Base-by-base conservation (phyloP, 2,329 filamentous ascomycete species). In the Epichloe aotearoae region DNA sequence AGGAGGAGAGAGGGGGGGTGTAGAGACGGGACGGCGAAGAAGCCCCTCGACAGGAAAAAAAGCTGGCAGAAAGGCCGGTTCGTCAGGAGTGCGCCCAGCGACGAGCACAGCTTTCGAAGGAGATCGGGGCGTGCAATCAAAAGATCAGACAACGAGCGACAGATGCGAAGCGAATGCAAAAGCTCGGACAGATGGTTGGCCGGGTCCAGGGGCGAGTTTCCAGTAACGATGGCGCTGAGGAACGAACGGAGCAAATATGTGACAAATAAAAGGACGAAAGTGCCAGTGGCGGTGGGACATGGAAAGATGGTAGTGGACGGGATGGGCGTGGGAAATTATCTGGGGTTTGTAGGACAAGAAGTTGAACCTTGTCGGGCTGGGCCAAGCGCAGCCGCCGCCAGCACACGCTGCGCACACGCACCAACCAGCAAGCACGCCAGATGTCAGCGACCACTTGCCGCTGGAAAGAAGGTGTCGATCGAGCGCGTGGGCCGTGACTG, bases 321-420 rank as follows among this genome's bases (percentile, higher is more conserved):
- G 30, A 54, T 26, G 50, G 56, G 53, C 49, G 55, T 56, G 56
- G 58, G 57, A 59, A 53, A 59, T 55, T 49, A 53, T 58, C 57
- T 57, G 57, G 57, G 57, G 56, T 58, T 53, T 49, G 57, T 57
- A 55, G 56, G 55, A 58, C 56, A 55, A 54, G 39, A 47, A 50
- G 52, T 39, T 51, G 44, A 47, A 51, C 48, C 48, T 51, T 52
- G 48, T 53, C 52, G 44, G 52, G 52, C 53, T 53, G 47, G 40
- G 45, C 50, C 50, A 54, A 54, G 50, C 52, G 52, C 52, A 52
- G 52, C 50, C 52, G 52, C 50, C 52, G 53, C 53, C 50, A 50
- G 41, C 54, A 47, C 50, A 49, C 50, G 47, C 50, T 42, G 17
- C 38, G 38, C 20, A 37, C 33, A 42, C 38, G 36, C 26, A 46